Evolutionary conservation across 257 asterid genomes (phyloP).

Genomic region (Forsythia viridissima): DNA sequence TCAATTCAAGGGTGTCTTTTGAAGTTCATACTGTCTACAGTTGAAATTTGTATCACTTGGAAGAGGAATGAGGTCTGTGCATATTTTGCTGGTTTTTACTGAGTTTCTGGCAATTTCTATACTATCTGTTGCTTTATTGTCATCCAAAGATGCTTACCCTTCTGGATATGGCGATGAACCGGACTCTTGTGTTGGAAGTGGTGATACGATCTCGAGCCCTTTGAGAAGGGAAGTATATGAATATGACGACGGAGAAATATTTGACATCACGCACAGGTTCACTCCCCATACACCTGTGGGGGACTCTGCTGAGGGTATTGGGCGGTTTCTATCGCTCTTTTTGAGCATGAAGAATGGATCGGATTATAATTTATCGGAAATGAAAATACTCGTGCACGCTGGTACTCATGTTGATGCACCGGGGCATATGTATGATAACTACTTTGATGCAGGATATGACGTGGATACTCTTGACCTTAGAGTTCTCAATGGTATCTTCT

Average conservation of each 20-base stretch:
- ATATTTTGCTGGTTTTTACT: conserved; percentile 32
- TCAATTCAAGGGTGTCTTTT: background rate
- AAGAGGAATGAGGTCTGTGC: conserved; percentile 41
- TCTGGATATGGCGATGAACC: conserved; percentile 45
- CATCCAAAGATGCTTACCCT: conserved; percentile 51
- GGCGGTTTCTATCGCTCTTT: conserved; percentile 53
- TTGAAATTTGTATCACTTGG: conserved; percentile 1
- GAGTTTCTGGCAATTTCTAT: conserved; percentile 27
- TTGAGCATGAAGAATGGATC: conserved; percentile 83
- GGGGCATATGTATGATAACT: conserved; percentile 65
- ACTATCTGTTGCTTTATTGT: conserved; percentile 21
- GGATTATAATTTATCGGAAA: conserved; percentile 72
- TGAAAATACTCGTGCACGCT: conserved; percentile 64
- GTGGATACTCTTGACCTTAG: conserved; percentile 78
- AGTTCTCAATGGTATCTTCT: conserved; percentile 56
- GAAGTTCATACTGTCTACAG: too few relatives aligned
- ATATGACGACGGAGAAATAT: conserved; percentile 44
- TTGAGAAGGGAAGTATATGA: conserved; percentile 46
- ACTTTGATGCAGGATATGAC: conserved; percentile 72
- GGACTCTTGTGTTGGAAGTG: conserved; percentile 31
- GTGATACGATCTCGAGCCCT: conserved; percentile 30
- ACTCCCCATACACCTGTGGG: conserved; percentile 62
- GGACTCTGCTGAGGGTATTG: conserved; percentile 50
- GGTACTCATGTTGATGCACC: conserved; percentile 97
- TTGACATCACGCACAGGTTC: conserved; percentile 71